Base-by-base conservation (phyloP, 352 stramenopile species). In the Phytophthora podocarpi region DNA sequence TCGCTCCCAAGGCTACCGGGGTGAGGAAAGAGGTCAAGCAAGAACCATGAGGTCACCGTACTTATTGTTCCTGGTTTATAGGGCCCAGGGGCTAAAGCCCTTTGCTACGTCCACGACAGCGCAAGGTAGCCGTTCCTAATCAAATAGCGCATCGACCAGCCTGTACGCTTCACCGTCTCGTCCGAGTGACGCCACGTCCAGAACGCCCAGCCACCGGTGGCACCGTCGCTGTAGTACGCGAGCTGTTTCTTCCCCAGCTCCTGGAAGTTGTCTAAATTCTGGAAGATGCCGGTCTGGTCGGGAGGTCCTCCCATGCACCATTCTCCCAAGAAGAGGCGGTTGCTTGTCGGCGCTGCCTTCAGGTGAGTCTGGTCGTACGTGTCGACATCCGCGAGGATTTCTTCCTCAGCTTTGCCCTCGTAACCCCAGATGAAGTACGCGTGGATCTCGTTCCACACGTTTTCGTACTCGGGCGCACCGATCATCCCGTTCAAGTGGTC, bases 401-500 rank as follows among this genome's bases (percentile, higher is more conserved):
- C 18, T 15, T 40, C 16, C 34, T 83, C 67, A n/a, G 30, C 68
- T 12, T 59, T 36, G n/a, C 70, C 59, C 78, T 86, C n/a, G n/a
- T n/a, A n/a, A n/a, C n/a, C n/a, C n/a, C n/a, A n/a, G n/a, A n/a
- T n/a, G n/a, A n/a, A n/a, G 59, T 87, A 89, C n/a, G 59, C 34
- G 40, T 89, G 82, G 21, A 74, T 72, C 30, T 88, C 79, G 61
- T 79, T 66, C 78, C 82, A 91, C 5, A 89, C 73, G 40, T 88
- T 85, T 23, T 26, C 36, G 59, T 77, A 86, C n/a, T 72, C 53
- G 3, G 54, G 49, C 4, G 59, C 61, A 10, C 28, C 23, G 49
- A 76, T 70, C 37, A 86, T 79, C 1, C 41, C 49, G 9, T 36
- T 15, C 15, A 83, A 47, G 10, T 58, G 35, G 3, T 54, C 37